Evolutionary conservation across 108 stramenopile species (phyloP), one percentile per base, ranked within the genome.

Genomic region (Hondaea fermentalgiana): DNA sequence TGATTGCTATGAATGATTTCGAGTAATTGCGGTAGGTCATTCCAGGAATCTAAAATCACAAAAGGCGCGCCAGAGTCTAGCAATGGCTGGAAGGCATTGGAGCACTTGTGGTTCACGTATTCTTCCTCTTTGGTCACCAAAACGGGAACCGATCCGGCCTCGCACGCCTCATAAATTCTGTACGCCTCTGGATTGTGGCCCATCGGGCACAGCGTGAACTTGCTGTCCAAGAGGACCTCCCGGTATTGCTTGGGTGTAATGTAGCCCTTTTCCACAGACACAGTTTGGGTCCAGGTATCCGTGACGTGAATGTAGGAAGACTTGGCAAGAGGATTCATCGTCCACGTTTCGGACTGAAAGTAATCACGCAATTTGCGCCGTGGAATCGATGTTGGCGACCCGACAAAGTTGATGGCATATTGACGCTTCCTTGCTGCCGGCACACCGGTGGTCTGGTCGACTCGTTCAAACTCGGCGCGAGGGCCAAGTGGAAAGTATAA

Each of bases 171-270:
- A 21, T 88, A 93, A n/a, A 93, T 44, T 45, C 93, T 89, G 87
- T 92, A 93, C 16, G 91, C 92, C 59, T 93, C 93, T 14, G 93
- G 92, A 76, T 93, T 93, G 89, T 93, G 93, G 35, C 93, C 93
- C 19, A 88, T 69, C 5, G 93, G 93, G 10, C 92, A 89, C 17
- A 93, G 43, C 19, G 93, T 93, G 59, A 93, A 93, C 42, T 43
- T 51, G 42, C 91, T 91, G 5, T 93, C 72, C 21, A 91, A 87
- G 28, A 93, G 49, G 10, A 91, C 90, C 17, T 91, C 44, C 49
- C 88, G 72, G 60, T 93, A 93, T 17, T 16, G 35, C 29, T 89
- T 57, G 16, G 91, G 76, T 3, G 76, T 45, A 45, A 83, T 83
- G 23, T 83, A 83, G n/a, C 76, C 76, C 51, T 28, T 83, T 6